Evolutionary conservation across 306 rosid genomes (phyloP), one percentile per base, ranked within the genome.

Genomic region (Cicer bijugum): DNA sequence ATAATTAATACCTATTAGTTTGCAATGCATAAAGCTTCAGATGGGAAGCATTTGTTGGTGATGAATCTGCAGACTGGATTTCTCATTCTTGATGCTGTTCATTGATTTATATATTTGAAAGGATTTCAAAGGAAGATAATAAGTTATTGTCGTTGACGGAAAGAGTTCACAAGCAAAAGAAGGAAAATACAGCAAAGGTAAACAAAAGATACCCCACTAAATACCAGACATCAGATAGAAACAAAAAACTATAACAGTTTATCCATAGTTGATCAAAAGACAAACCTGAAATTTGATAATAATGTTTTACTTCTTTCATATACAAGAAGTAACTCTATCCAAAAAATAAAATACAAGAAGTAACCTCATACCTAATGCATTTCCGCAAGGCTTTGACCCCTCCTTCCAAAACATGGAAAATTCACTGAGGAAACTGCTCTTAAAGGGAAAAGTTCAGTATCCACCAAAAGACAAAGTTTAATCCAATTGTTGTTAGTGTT

Each of bases 41-140:
- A 50, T 52, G 48, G 17, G 14, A 42, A 40, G 43, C 19, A 43
- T 46, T 71, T 79, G 69, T 57, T 57, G 71, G 68, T 57, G 61
- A 55, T 72, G 64, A 53, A 79, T 52, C 42, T 71, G 51, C 71
- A 51, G 53, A 67, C 67, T 10, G 9, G 43, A 43, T 37, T 39
- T 6, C 19, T 57, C 62, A 14, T 52, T 52, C 23, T 56, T 20
- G 39, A 1, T 56, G 14, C 10, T 56, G 14, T 20, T 56, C 39
- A 20, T 20, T 56, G 62, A 10, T 56, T 56, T 20, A 20, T 19
- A 56, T 20, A 23, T 28, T 28, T 23, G 62, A 35, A 19, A 59
- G 17, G 65, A 33, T 59, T 59, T 59, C 65, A 60, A 35, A 72
- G 48, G 62, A 59, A 71, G 74, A 45, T 16, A 51, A 38, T 69